Base-by-base conservation (phyloP, 176 grass and related monocot genomes). In the Puya raimondii region DNA sequence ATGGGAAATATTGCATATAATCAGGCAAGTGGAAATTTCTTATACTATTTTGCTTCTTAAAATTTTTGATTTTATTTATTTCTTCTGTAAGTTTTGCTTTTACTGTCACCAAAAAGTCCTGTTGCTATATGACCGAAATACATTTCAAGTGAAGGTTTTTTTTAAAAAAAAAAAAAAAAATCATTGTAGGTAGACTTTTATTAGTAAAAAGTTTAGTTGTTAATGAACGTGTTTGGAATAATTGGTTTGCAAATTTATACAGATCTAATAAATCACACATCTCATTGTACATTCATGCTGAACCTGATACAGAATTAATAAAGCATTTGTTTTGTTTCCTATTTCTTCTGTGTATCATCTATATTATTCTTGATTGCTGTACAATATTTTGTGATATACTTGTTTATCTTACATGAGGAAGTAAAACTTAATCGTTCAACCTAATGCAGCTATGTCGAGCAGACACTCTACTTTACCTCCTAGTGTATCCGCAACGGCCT, bases 1-100 rank as follows among this genome's bases (percentile, higher is more conserved):
- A 97, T 97, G 93, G 93, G 93, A 69, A 97, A 97, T 79, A 87
- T 97, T 66, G 93, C 84, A 1, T 97, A 85, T 79, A 97, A 97
- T 71, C 93, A 92, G 93, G 93, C 78, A 92, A 84, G 73, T 15
- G 64, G 20, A 51, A 47, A 33, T 48, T 75, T 65, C 9, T 56
- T 50, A 42, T 51, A 50, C 20, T 68, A 70, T 11, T 68, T 76
- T 79, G n/a, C 1, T 75, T 78, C 23, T 17, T 53, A 48, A 56
- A 53, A 64, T 67, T 50, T 64, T 64, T 69, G 14, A 22, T 33
- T 67, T 68, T 3, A 21, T 59, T 23, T 57, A 14, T 72, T 7
- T 67, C 50, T 47, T 74, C 64, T 66, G 47, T 14, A 42, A 42
- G 33, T 69, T 51, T 47, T 65, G 11, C 16, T 67, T 52, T 73